Evolutionary conservation across 116 monocot species (phyloP), one percentile per base, ranked within the genome.

Genomic region (Dioscorea cayenensis): DNA sequence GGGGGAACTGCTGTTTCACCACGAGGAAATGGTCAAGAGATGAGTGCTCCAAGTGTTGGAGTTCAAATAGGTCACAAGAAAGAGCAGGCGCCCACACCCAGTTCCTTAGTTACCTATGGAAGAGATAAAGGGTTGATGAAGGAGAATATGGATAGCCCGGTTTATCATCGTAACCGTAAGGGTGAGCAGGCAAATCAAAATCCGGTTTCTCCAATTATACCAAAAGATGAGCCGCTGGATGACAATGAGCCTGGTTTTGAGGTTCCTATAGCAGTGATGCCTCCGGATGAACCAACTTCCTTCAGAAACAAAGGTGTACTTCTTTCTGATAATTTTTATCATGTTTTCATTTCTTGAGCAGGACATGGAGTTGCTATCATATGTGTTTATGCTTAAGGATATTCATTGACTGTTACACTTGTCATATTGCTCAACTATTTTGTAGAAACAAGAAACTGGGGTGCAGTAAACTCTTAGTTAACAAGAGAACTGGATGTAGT

Each of bases 181-280:
- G 25, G 23, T 22, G 82, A 85, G 61, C 77, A 51, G 29, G 80
- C 58, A 7, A 37, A 28, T 13, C 73, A 58, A 6, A 1, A 17
- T 32, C 52, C 28, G 19, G 8, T 23, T 66, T 25, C 67, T 61
- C 17, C 20, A 14, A 21, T 27, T 13, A 55, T 23, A 6, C 61
- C 48, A 2, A 58, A 64, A 51, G 76, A 72, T 67, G 73, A 72
- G 71, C 38, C 49, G 1, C 37, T 18, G 51, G 66, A 51, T 27
- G 50, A 49, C 51, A 58, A 67, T 14, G 50, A 49, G 18, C 25
- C 63, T 60, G 19, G 20, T 48, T 75, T 38, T 79, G 77, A 78
- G 51, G 52, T 60, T 63, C 83, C 88, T 73, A 70, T 88, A 63
- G 85, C 88, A 3, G 43, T 90, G 74, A 81, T 85, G 5, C 17